Conservation (phyloP, 768 basidiomycete genomes). For the Podaxis sp. region DNA sequence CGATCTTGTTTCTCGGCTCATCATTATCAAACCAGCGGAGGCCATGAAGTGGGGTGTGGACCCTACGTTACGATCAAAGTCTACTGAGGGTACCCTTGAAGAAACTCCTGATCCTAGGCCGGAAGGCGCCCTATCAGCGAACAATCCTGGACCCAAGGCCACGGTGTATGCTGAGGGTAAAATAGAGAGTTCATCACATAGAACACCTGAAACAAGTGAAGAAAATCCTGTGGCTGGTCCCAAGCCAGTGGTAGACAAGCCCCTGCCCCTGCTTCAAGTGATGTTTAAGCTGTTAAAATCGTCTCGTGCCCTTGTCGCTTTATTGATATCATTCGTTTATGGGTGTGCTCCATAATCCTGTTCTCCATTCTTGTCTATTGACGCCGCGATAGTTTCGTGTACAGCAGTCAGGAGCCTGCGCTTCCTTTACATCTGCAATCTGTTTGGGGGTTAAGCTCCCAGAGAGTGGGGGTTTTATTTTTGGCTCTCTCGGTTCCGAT, state of each 20-base stretch:
- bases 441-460: constrained; percentile 45
- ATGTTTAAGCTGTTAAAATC: constrained; percentile 41
- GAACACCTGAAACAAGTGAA: neutral
- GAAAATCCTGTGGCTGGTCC: neutral
- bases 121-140: neutral
- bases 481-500: constrained; percentile 64
- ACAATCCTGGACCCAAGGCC: neutral
- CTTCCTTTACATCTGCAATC: constrained; percentile 53
- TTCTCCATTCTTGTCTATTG: neutral
- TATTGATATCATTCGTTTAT: constrained; percentile 46
- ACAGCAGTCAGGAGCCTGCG: constrained; percentile 52
- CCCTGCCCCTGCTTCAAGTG: constrained; percentile 39
- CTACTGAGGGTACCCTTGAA: neutral
- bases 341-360: constrained; percentile 41
- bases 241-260: constrained; percentile 14
- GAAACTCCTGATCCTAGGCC: neutral
- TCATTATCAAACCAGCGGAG: constrained; percentile 55
- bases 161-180: neutral
- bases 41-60: constrained; percentile 48
- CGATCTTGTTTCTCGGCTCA: constrained; percentile 53
- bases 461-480: constrained; percentile 64
- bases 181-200: neutral
- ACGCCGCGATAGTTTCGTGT: constrained; percentile 37
- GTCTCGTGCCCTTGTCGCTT: constrained; percentile 45
- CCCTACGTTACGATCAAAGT: constrained; percentile 24